These are phyloP conservation scores for Inga oerstediana DNA, from an alignment of 306 rosid species.

Conservation along the genomic window DNA sequence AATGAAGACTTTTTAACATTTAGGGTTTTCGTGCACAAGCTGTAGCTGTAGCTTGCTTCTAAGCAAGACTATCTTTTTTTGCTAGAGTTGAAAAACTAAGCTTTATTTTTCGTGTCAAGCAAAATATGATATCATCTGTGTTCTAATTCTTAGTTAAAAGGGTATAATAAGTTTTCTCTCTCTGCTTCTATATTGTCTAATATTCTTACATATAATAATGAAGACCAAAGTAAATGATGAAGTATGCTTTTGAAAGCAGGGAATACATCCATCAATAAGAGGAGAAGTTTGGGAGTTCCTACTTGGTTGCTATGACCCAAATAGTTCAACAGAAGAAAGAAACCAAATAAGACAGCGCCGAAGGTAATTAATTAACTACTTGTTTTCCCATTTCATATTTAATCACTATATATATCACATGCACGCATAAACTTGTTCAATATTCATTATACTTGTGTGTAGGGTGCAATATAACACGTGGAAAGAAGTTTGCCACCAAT, in stretches of 20 bases:
- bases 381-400: too few relatives aligned
- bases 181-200: background rate
- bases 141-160: background rate
- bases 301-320: slow-evolving; percentile 89
- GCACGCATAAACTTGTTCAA: too few relatives aligned
- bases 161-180: background rate
- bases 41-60: background rate
- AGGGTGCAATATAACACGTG: slow-evolving; percentile 71
- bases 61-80: background rate
- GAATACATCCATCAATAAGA: slow-evolving; percentile 93
- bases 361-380: slow-evolving; percentile 47
- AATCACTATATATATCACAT: too few relatives aligned
- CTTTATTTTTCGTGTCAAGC: background rate
- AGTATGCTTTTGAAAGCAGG: slow-evolving; percentile 48
- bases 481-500: slow-evolving; percentile 81
- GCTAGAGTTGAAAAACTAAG: background rate
- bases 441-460: background rate
- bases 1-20: background rate
- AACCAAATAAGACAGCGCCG: slow-evolving; percentile 65
- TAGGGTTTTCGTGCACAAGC: background rate
- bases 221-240: background rate
- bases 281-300: slow-evolving; percentile 99
- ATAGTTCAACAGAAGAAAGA: slow-evolving; percentile 81
- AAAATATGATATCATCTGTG: background rate
- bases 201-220: background rate